Percentiles rank a stretch among this genome's conserved stretches.
phyloP scores from a whole-genome alignment of 768 basidiomycete species.

The Hericium rajendrae region DNA sequence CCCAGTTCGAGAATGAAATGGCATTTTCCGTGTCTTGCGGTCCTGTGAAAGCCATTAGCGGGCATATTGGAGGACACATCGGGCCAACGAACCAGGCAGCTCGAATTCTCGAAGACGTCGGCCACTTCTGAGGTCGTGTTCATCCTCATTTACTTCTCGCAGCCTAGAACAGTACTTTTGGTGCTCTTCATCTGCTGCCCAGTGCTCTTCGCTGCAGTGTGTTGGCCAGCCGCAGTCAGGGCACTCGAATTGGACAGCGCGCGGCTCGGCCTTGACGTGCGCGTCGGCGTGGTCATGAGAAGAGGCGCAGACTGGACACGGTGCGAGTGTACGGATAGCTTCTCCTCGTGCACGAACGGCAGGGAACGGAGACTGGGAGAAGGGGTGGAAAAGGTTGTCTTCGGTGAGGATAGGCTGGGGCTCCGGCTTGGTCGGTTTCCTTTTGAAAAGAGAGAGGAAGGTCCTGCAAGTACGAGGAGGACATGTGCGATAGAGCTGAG shows the following conservation, averaged over 20 bases:
- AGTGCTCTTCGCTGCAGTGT: constrained; percentile 83
- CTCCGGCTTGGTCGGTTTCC: constrained; percentile 15
- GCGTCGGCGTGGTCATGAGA: constrained; percentile 37
- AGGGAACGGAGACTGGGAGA: constrained; percentile 84
- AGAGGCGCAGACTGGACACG: constrained; percentile 84
- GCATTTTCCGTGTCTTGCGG: constrained; percentile 88
- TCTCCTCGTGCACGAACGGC: constrained; percentile 73
- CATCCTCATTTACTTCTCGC: constrained; percentile 92
- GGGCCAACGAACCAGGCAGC: constrained; percentile 62
- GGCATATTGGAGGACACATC: background rate
- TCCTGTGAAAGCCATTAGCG: constrained; percentile 33
- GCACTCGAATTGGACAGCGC: constrained; percentile 76
- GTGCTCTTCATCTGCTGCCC: constrained; percentile 75
- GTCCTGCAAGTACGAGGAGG: background rate
- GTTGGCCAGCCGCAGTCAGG: constrained; percentile 98
- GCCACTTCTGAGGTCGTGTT: constrained; percentile 91
- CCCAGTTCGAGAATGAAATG: constrained; percentile 94
- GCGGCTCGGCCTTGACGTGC: constrained; percentile 45
- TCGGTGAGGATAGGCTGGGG: constrained; percentile 38
- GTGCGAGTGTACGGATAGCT: constrained; percentile 71
- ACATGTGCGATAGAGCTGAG: background rate
- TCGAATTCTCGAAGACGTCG: constrained; percentile 82
- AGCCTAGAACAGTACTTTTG: constrained; percentile 78
- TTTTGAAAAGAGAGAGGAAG: constrained; percentile 14
- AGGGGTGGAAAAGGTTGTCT: constrained; percentile 72